phyloP scores from a whole-genome alignment of 305 asterid genomes.

The Withania somnifera region DNA sequence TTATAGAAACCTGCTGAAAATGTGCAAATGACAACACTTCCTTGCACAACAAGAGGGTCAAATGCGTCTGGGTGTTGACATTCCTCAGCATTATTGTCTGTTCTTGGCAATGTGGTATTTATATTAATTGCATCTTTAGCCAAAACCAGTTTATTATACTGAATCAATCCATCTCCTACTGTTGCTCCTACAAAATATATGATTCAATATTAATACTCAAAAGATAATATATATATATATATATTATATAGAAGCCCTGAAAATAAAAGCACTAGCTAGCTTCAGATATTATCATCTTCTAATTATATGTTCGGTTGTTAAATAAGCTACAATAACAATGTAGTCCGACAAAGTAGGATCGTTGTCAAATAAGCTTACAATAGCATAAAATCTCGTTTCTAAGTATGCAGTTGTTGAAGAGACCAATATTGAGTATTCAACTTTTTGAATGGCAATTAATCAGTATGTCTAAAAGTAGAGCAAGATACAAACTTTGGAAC shows the following conservation, averaged over 20 bases:
- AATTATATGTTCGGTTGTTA: neutral
- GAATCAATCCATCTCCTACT: constrained; percentile 51
- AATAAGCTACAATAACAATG: neutral
- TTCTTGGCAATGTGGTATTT: constrained; percentile 40
- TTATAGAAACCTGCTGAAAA: constrained; percentile 72
- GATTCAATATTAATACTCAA: neutral
- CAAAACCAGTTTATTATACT: constrained; percentile 52
- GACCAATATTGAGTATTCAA: no score
- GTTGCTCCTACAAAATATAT: constrained; percentile 44
- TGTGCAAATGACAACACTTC: constrained; percentile 70
- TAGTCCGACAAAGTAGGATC: neutral
- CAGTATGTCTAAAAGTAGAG: no score
- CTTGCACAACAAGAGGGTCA: constrained; percentile 40
- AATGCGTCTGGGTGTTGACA: constrained; percentile 77
- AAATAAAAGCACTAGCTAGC: neutral
- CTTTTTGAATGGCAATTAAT: no score
- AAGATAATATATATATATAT: no score
- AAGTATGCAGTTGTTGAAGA: no score
- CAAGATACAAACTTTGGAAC: no score
- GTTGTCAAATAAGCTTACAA: neutral
- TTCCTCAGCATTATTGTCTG: constrained; percentile 50
- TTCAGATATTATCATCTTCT: neutral
- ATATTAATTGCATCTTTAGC: constrained; percentile 58
- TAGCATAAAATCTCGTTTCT: neutral
- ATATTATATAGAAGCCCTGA: neutral